Percentiles rank a stretch among this genome's conserved stretches.
Evolutionary conservation across 1,284 basidiomycete species (phyloP).

Genomic region (Stereum hirsutum): DNA sequence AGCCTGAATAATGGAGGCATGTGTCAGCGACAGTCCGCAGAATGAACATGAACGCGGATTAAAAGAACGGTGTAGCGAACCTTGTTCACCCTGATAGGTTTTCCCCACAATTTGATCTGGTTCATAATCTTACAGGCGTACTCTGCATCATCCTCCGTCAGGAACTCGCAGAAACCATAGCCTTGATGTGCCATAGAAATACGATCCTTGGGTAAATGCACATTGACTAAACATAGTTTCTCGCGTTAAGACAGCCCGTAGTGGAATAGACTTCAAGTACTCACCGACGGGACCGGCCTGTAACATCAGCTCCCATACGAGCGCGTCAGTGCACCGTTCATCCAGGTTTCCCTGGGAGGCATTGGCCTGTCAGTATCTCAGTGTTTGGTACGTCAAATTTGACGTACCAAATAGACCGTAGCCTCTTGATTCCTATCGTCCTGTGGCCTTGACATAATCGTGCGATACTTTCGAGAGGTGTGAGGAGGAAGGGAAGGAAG

Average conservation of each 20-base stretch:
- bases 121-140: conserved; percentile 99
- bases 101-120: conserved; percentile 98
- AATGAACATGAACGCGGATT: conserved; percentile 1
- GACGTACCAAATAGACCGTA: conserved; percentile 81
- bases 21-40: conserved; percentile 5
- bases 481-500: too few relatives aligned
- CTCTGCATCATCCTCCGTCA: conserved; percentile 96
- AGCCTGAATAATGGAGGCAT: conserved; percentile 37
- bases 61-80: conserved; percentile 32
- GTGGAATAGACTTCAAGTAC: background rate
- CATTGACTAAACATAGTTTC: conserved; percentile 59
- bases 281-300: conserved; percentile 95
- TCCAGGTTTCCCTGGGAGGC: conserved; percentile 84
- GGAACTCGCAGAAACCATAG: conserved; percentile 98
- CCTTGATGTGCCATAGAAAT: conserved; percentile 98
- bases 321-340: conserved; percentile 87
- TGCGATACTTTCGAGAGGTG: too few relatives aligned
- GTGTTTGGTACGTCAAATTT: background rate
- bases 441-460: conserved; percentile 70
- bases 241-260: background rate
- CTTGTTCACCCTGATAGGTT: conserved; percentile 98
- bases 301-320: conserved; percentile 98
- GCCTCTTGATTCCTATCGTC: conserved; percentile 94
- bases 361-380: background rate
- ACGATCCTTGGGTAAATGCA: conserved; percentile 98